Percentiles rank a stretch among this genome's conserved stretches.
Evolutionary conservation across 371 early-diverging fungal species (phyloP).

Genomic region (Circinella umbellata): DNA sequence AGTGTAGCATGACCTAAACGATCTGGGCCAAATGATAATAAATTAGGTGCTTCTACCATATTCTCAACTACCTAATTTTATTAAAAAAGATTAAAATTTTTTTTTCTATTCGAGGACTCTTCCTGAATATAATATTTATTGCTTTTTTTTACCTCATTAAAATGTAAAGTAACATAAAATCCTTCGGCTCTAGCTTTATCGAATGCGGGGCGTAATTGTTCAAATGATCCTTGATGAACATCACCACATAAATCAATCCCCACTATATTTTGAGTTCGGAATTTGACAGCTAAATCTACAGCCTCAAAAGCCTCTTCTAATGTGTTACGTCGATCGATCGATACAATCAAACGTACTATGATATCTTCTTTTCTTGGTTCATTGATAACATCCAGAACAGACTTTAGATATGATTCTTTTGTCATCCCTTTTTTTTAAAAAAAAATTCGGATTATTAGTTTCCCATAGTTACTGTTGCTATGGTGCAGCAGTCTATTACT

Average conservation of each 20-base stretch:
- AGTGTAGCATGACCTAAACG: conserved; percentile 69
- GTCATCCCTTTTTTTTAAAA: conserved; percentile 46
- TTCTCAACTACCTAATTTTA: conserved; percentile 31
- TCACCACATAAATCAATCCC: conserved; percentile 75
- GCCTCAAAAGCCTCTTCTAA: conserved; percentile 59
- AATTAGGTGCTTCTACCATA: conserved; percentile 46
- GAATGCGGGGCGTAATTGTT: conserved; percentile 54
- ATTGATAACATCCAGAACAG: conserved; percentile 46
- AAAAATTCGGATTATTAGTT: neutral
- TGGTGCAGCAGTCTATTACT: no score
- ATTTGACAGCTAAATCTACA: conserved; percentile 55
- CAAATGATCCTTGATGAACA: conserved; percentile 50
- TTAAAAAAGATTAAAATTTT: no score
- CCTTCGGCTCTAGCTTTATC: conserved; percentile 49
- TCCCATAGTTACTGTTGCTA: no score
- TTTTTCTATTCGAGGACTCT: no score
- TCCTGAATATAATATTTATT: no score
- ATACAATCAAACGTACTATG: conserved; percentile 54
- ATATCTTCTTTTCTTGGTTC: conserved; percentile 39
- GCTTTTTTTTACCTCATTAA: conserved; percentile 51
- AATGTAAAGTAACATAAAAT: conserved; percentile 63
- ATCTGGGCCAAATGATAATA: conserved; percentile 51
- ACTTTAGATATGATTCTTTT: conserved; percentile 57
- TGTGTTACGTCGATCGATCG: conserved; percentile 60
- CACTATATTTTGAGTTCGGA: conserved; percentile 50